phyloP scores from a whole-genome alignment of 106 monocot species.

The Platanthera guangdongensis region DNA sequence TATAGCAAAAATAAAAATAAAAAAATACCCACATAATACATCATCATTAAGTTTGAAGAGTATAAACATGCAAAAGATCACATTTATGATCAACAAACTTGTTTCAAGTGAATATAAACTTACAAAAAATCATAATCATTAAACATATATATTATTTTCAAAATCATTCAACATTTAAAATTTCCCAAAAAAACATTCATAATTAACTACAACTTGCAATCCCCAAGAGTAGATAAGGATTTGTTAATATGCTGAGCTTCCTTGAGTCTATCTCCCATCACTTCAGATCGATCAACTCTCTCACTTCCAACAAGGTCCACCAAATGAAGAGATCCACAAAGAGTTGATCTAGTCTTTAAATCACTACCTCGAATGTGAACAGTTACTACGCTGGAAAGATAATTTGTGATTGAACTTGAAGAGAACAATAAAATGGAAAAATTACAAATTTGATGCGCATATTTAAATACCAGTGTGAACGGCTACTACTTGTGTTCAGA shows the following conservation, averaged over 20 bases:
- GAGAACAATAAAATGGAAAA: not conserved
- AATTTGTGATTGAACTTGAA: not conserved
- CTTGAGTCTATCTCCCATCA: constrained; percentile 70
- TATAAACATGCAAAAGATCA: no score
- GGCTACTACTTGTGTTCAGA: constrained; percentile 71
- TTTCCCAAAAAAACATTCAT: no score
- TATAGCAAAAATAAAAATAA: no score
- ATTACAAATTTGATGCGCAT: no score
- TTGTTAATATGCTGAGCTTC: constrained; percentile 92
- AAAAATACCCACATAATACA: no score
- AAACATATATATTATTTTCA: no score
- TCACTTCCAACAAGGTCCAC: constrained; percentile 90
- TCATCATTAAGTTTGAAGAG: no score
- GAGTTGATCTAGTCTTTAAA: constrained; percentile 35
- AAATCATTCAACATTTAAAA: no score
- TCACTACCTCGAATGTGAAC: constrained; percentile 62
- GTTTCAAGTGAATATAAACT: no score
- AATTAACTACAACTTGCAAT: no score
- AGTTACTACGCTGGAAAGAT: constrained; percentile 48
- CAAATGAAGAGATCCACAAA: constrained; percentile 59
- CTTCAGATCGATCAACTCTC: constrained; percentile 81
- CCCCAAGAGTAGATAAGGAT: constrained; percentile 77
- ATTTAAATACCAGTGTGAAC: constrained; percentile 61
- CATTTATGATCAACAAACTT: no score
- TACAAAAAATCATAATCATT: no score